Percentiles rank a stretch among this genome's conserved stretches.
phyloP scores from a whole-genome alignment of 2,329 filamentous ascomycete genomes.

The Corynespora cassiicola region DNA sequence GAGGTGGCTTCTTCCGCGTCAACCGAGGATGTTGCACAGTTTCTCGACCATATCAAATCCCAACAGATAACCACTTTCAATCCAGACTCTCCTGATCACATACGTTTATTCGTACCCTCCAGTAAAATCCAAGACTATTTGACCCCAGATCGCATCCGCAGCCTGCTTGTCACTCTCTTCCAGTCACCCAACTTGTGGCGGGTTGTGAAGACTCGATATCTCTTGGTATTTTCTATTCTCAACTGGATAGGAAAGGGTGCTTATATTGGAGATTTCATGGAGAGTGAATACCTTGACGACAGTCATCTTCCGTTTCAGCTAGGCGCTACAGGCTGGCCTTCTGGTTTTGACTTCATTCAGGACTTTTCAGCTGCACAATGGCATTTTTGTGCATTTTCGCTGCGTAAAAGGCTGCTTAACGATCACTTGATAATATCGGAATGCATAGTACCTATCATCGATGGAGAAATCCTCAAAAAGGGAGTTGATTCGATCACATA shows the following conservation, averaged over 20 bases:
- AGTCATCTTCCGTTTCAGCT: conserved; percentile 14
- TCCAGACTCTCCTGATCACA: no score
- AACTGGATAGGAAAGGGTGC: conserved; percentile 11
- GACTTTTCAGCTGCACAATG: conserved; percentile 21
- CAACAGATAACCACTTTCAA: not conserved
- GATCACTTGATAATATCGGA: conserved; percentile 3
- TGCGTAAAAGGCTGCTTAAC: conserved; percentile 4
- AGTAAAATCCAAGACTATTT: conserved; percentile 3
- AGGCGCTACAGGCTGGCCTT: conserved; percentile 5
- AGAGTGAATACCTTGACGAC: conserved; percentile 11
- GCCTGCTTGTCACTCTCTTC: conserved; percentile 1
- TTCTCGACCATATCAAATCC: not conserved
- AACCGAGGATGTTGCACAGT: conserved; percentile 4
- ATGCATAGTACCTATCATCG: conserved; percentile 15
- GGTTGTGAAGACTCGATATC: conserved; percentile 9
- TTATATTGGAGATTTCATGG: conserved; percentile 14
- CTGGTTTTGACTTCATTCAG: conserved; percentile 3
- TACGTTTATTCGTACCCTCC: conserved; percentile 11
- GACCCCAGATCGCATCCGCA: not conserved
- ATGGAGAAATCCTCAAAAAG: not conserved
- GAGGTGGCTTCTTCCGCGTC: no score
- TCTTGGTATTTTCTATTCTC: conserved; percentile 20
- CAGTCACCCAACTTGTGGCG: not conserved
- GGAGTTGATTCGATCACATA: conserved; percentile 7
- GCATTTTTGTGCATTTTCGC: conserved; percentile 12